Evolutionary conservation across 148 eudicot genomes (phyloP), one percentile per base, ranked within the genome.

Genomic region (Nyssa sinensis): DNA sequence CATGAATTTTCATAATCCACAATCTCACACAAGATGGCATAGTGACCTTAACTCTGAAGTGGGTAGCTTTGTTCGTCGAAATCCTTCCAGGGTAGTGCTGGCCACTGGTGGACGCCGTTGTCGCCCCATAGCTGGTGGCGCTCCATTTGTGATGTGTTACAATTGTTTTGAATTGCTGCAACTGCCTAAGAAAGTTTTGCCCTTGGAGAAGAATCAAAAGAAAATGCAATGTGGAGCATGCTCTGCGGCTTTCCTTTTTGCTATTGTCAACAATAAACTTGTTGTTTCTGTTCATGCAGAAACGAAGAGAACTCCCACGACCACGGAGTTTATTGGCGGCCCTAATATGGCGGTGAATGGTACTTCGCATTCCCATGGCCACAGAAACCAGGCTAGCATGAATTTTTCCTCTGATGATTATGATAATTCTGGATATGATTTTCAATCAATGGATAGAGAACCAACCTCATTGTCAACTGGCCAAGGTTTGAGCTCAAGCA

Each of bases 221-320:
- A 88, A 86, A 78, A 75, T 96, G 72, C 80, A 82, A 64, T 96
- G 99, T 83, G 97, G 91, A 24, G 80, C 91, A 31, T 96, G 99
- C 81, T 88, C 88, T 69, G 75, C 90, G 1, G 76, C 87, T 24
- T 86, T 88, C 33, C 70, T 83, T 77, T 79, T 90, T 31, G 61
- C 84, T 3, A 57, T 89, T 64, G 77, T 86, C 34, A 78, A 84
- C 80, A 89, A 87, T 44, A 89, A 83, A 70, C 90, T 93, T 75
- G 81, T n/a, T n/a, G n/a, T 88, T 64, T 84, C 88, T 64, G 62
- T 82, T 70, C 71, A 80, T 67, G 47, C 72, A 14, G 85, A 82
- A 35, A 71, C 67, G 14, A 84, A 75, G 59, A 76, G 73, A 71
- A 75, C 68, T 64, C 62, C 74, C n/a, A 68, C 39, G 74, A 77